These are phyloP conservation scores for Telfairia occidentalis DNA, from an alignment of 331 rosid species.

Conservation along the genomic window DNA sequence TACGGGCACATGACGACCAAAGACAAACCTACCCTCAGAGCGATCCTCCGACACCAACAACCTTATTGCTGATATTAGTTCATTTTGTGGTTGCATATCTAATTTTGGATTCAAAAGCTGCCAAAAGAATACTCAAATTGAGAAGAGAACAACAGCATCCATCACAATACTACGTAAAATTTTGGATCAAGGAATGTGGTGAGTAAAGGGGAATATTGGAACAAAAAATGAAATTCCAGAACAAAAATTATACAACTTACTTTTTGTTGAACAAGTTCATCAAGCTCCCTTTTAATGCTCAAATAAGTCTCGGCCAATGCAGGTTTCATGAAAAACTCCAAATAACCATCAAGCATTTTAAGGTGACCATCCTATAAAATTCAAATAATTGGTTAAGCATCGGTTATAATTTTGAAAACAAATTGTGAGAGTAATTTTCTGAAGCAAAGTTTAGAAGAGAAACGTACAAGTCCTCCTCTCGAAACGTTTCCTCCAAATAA, in stretches of 20 bases:
- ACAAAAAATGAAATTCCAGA: neutral
- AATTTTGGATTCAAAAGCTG: constrained; percentile 76
- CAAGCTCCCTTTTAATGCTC: constrained; percentile 56
- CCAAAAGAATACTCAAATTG: neutral
- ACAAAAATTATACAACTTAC: constrained; percentile 23
- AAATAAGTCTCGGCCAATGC: constrained; percentile 56
- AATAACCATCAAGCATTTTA: constrained; percentile 48
- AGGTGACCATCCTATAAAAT: constrained; percentile 44
- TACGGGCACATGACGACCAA: constrained; percentile 34
- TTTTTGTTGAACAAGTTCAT: constrained; percentile 62
- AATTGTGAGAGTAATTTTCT: constrained; percentile 1
- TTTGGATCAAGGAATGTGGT: neutral
- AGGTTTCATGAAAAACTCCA: constrained; percentile 79
- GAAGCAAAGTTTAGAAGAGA: constrained; percentile 4
- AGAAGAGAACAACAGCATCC: constrained; percentile 7
- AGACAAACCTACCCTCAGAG: constrained; percentile 74
- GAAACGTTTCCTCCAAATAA: constrained; percentile 37
- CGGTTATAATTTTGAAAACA: neutral
- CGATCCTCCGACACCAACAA: constrained; percentile 76
- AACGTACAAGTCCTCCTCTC: constrained; percentile 33
- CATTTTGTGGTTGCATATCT: constrained; percentile 37
- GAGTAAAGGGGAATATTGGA: neutral
- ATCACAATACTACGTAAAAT: neutral
- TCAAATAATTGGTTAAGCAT: constrained; percentile 1
- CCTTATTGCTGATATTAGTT: constrained; percentile 68